phyloP scores from a whole-genome alignment of 306 rosid species.

The Acacia confusa region DNA sequence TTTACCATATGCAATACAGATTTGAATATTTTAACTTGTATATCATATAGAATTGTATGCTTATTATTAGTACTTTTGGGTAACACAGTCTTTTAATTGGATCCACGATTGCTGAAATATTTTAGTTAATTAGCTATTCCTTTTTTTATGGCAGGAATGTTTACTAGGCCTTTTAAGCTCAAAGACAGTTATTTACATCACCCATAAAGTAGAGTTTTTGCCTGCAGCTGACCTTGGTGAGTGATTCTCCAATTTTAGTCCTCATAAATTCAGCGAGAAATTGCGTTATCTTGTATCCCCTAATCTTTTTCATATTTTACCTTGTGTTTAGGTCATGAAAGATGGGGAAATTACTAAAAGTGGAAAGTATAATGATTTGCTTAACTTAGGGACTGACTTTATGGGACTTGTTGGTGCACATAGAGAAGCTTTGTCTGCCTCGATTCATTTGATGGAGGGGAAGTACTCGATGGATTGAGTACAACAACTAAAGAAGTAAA shows the following conservation, averaged over 20 bases:
- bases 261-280: neutral
- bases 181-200: neutral
- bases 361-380: constrained; percentile 40
- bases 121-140: no score
- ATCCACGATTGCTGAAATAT: no score
- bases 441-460: constrained; percentile 37
- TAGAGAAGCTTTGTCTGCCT: constrained; percentile 69
- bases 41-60: neutral
- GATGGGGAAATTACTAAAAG: constrained; percentile 47
- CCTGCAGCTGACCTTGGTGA: neutral
- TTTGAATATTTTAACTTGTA: neutral
- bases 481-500: constrained; percentile 29
- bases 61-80: neutral
- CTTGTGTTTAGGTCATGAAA: neutral
- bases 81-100: no score
- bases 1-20: constrained; percentile 1
- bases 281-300: neutral
- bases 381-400: constrained; percentile 64
- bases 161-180: constrained; percentile 50
- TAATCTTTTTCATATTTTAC: neutral
- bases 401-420: constrained; percentile 89
- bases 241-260: neutral
- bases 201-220: neutral
- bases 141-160: constrained; percentile 51
- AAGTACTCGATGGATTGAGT: constrained; percentile 30